Evolutionary conservation across 1,284 basidiomycete species (phyloP).

Genomic region (Mycena sp.): DNA sequence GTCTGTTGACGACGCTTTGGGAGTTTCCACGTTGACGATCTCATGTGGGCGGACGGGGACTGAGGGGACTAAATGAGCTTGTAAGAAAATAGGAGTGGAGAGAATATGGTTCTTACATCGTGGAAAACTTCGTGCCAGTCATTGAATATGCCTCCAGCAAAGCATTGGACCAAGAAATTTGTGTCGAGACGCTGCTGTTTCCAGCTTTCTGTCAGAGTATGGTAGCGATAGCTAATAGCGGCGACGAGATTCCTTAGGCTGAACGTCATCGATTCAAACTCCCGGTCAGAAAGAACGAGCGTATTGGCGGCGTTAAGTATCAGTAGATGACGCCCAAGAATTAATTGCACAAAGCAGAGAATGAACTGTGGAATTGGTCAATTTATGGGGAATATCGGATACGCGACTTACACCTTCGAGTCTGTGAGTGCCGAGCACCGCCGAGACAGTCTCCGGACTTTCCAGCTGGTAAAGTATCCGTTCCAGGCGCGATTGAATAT

Average conservation of each 20-base stretch:
- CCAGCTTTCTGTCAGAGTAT: slow-evolving; percentile 38
- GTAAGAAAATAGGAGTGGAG: neutral
- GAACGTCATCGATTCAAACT: slow-evolving; percentile 37
- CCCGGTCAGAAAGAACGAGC: slow-evolving; percentile 30
- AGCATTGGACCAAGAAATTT: slow-evolving; percentile 36
- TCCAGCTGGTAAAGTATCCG: slow-evolving; percentile 34
- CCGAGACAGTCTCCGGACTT: slow-evolving; percentile 30
- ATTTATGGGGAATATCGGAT: too few relatives aligned
- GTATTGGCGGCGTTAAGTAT: slow-evolving; percentile 35
- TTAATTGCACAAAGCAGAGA: slow-evolving; percentile 35
- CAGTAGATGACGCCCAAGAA: slow-evolving; percentile 36
- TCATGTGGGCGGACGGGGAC: slow-evolving; percentile 2
- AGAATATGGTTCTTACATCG: slow-evolving; percentile 20
- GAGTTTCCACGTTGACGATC: neutral
- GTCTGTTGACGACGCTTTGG: neutral
- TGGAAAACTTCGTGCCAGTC: slow-evolving; percentile 39
- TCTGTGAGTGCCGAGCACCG: slow-evolving; percentile 32
- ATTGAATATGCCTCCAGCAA: slow-evolving; percentile 40
- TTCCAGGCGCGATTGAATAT: slow-evolving; percentile 28
- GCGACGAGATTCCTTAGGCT: slow-evolving; percentile 35
- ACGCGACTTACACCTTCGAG: slow-evolving; percentile 36
- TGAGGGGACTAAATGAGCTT: neutral
- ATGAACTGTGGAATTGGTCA: slow-evolving; percentile 29
- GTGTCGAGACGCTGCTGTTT: slow-evolving; percentile 41
- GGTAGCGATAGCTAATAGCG: slow-evolving; percentile 37